phyloP scores from a whole-genome alignment of 2,329 filamentous ascomycete species.

The Fusarium equiseti region DNA sequence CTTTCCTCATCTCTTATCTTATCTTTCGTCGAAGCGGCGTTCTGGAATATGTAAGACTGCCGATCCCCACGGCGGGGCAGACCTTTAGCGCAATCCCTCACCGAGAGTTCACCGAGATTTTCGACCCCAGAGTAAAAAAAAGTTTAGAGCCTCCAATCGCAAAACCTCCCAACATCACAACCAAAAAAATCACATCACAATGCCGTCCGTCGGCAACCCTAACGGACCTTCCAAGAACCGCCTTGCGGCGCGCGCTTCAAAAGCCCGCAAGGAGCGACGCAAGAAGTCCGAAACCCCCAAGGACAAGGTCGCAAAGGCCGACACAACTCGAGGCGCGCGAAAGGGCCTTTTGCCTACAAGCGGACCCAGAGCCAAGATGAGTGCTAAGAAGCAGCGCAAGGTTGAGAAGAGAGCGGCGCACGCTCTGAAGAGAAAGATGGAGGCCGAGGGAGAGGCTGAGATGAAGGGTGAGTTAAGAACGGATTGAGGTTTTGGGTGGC shows the following conservation, averaged over 20 bases:
- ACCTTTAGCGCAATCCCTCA: constrained; percentile 21
- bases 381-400: constrained; percentile 68
- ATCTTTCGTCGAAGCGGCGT: constrained; percentile 1
- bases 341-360: constrained; percentile 67
- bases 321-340: constrained; percentile 63
- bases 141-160: constrained; percentile 19
- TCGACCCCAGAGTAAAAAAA: constrained; percentile 33
- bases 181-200: constrained; percentile 44
- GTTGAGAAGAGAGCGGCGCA: constrained; percentile 66
- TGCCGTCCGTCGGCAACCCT: constrained; percentile 70
- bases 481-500: neutral
- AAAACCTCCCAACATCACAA: constrained; percentile 24
- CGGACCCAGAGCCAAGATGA: constrained; percentile 64
- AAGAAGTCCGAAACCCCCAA: constrained; percentile 56
- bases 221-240: constrained; percentile 69
- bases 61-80: constrained; percentile 32
- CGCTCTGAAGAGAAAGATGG: constrained; percentile 65
- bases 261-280: constrained; percentile 58
- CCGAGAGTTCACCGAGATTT: constrained; percentile 38
- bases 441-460: constrained; percentile 61
- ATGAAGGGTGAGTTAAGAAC: constrained; percentile 59
- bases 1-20: neutral
- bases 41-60: constrained; percentile 26
- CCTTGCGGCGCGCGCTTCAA: constrained; percentile 60
- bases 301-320: constrained; percentile 57